Conservation (phyloP, 441 rosid species). For the Rhodomyrtus psidioides region DNA sequence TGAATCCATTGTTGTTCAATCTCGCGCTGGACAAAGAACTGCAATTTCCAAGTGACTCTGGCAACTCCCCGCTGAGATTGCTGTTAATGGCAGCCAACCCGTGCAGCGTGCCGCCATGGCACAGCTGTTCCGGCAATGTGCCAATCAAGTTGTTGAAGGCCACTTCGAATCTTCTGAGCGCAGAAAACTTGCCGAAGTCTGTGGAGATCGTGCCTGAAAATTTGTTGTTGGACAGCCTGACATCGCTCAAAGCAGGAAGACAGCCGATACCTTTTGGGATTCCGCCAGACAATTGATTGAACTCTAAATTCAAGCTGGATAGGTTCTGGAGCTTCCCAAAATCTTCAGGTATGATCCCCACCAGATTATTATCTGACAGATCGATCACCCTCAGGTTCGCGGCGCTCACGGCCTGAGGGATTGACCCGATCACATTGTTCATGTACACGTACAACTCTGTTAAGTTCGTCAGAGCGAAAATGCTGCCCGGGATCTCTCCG, state of each 20-base stretch:
- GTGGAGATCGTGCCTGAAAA: constrained; percentile 39
- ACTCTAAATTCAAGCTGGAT: constrained; percentile 10
- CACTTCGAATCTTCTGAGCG: constrained; percentile 30
- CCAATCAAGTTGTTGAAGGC: constrained; percentile 31
- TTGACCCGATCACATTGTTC: constrained; percentile 22
- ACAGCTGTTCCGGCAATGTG: constrained; percentile 35
- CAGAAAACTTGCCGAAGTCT: constrained; percentile 35
- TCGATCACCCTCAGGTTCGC: constrained; percentile 22
- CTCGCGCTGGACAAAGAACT: neutral
- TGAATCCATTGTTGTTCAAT: constrained; percentile 22
- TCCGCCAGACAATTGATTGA: constrained; percentile 38
- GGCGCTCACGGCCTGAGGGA: constrained; percentile 22
- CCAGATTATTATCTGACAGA: constrained; percentile 37
- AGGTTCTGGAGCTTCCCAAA: constrained; percentile 32
- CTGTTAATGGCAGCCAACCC: constrained; percentile 34
- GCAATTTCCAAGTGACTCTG: constrained; percentile 42
- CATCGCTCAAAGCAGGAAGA: constrained; percentile 23
- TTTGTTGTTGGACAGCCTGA: constrained; percentile 35
- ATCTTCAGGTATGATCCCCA: constrained; percentile 38
- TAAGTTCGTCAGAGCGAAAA: constrained; percentile 37
- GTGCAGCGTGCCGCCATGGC: constrained; percentile 25
- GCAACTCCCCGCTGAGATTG: constrained; percentile 41
- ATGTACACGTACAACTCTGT: constrained; percentile 4
- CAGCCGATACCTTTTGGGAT: constrained; percentile 34
- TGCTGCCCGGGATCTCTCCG: constrained; percentile 30